Base-by-base conservation (phyloP, 2,329 filamentous ascomycete species). In the Botryotinia globosa region DNA sequence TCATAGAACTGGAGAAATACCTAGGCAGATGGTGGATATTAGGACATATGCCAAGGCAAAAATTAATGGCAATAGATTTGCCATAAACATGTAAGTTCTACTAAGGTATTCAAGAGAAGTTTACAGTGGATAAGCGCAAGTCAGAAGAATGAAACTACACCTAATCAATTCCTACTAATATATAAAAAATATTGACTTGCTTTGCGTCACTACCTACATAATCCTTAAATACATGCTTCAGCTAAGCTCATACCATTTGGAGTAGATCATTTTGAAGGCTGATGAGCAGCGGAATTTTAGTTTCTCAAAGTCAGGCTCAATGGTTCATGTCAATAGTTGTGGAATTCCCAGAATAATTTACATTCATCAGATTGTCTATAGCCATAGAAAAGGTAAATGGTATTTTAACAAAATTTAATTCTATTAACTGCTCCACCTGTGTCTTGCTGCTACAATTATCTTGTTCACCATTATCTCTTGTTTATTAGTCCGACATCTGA, bases 31-130 rank as follows among this genome's bases (percentile, higher is more conserved):
- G 10, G 14, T 9, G n/a, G 14, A 18, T n/a, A 54, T 54, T 8
- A 8, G 5, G 1, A 54, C 3, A 16, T 18, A 16, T 54, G n/a
- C n/a, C 51, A 2, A 8, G n/a, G 4, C 1, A 29, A 29, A 0
- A 54, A 0, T 29, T 29, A 29, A 29, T n/a, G 51, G 48, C 9
- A 51, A n/a, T 6, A 16, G 1, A 39, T 39, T 39, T 39, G 37
- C 37, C 9, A 39, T 39, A 16, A 54, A 29, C 12, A 2, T 54
- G n/a, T 29, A 2, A 54, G 3, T 54, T 51, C 1, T 29, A 29
- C 34, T 6, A 34, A 6, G 34, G 34, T 34, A 34, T 16, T 54
- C 2, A 8, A 29, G 51, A 29, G 6, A 18, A 54, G 6, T 18
- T 29, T 8, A 16, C 14, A 29, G n/a, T 3, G 6, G 1, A 29